Evolutionary conservation across 352 stramenopile genomes (phyloP).

Genomic region (Blastocystis sp.): DNA sequence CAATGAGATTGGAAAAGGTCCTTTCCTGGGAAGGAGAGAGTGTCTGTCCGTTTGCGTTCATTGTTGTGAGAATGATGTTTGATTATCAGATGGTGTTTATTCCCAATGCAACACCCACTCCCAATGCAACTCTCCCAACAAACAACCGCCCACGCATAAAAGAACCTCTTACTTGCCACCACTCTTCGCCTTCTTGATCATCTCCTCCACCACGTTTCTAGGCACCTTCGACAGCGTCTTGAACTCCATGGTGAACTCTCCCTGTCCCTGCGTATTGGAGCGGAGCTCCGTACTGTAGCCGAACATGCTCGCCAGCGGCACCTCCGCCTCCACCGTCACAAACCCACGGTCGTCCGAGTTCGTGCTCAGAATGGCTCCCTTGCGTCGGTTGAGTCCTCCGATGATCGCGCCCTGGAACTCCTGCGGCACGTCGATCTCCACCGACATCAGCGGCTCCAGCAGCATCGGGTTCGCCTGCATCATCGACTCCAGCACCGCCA

Average conservation of each 20-base stretch:
- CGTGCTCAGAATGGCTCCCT: slow-evolving; percentile 71
- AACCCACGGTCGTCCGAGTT: slow-evolving; percentile 84
- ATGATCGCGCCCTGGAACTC: slow-evolving; percentile 70
- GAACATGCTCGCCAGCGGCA: slow-evolving; percentile 94
- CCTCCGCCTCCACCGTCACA: slow-evolving; percentile 74
- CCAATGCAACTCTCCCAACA: no score
- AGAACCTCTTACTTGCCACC: slow-evolving; percentile 31
- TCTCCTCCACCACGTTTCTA: slow-evolving; percentile 46
- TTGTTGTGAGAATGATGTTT: background rate
- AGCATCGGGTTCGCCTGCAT: slow-evolving; percentile 69
- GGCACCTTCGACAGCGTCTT: slow-evolving; percentile 63
- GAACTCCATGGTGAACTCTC: slow-evolving; percentile 99
- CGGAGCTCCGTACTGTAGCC: slow-evolving; percentile 91
- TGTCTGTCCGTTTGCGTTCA: slow-evolving; percentile 26
- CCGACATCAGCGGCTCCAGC: slow-evolving; percentile 68
- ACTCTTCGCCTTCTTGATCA: slow-evolving; percentile 51
- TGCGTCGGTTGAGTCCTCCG: slow-evolving; percentile 62
- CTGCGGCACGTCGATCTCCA: slow-evolving; percentile 68
- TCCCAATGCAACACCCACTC: no score
- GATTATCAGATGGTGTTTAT: no score
- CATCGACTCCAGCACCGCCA: slow-evolving; percentile 84
- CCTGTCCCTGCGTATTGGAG: slow-evolving; percentile 86
- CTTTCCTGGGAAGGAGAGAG: slow-evolving; percentile 4
- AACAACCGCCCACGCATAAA: slow-evolving; percentile 27
- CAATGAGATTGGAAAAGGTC: slow-evolving; percentile 11